Conservation (phyloP, 2,329 filamentous ascomycete genomes). For the Aspergillus sp. region DNA sequence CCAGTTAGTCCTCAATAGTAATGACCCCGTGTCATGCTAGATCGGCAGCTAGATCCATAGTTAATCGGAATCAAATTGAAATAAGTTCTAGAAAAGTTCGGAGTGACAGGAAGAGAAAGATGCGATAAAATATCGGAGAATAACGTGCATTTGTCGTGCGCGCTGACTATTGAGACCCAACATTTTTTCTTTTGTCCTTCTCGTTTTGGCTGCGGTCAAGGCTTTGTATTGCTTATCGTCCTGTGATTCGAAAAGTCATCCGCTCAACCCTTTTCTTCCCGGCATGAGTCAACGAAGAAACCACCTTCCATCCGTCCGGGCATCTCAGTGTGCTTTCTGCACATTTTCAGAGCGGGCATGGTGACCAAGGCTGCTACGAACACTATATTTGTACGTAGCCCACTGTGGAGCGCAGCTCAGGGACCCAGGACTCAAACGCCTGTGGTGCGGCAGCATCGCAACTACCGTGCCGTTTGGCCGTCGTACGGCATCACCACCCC, state of each 20-base stretch:
- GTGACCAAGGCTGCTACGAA: conserved; percentile 22
- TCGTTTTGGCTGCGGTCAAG: too few relatives aligned
- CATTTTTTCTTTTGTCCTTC: too few relatives aligned
- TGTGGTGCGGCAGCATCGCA: conserved; percentile 11
- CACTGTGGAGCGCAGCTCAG: conserved; percentile 1
- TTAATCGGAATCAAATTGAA: too few relatives aligned
- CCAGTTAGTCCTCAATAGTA: too few relatives aligned
- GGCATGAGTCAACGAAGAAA: neutral
- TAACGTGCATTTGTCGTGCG: too few relatives aligned
- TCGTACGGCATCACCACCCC: conserved; percentile 38
- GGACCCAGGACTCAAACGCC: conserved; percentile 10
- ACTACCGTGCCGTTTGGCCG: conserved; percentile 26
- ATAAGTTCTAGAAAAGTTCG: too few relatives aligned
- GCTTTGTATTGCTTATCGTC: too few relatives aligned
- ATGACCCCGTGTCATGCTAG: too few relatives aligned
- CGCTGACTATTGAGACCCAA: too few relatives aligned
- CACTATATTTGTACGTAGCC: conserved; percentile 1
- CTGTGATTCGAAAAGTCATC: neutral
- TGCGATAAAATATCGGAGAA: too few relatives aligned
- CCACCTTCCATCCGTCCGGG: neutral
- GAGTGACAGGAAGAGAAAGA: too few relatives aligned
- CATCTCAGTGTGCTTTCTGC: conserved; percentile 16
- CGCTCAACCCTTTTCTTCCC: neutral
- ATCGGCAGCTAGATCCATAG: too few relatives aligned
- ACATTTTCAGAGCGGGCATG: conserved; percentile 15